A percentile compares a stretch with the other conserved stretches of the same genome.
These are phyloP conservation scores for Penicillium sp. DNA, from an alignment of 2,329 filamentous ascomycete genomes.

Conservation along the genomic window DNA sequence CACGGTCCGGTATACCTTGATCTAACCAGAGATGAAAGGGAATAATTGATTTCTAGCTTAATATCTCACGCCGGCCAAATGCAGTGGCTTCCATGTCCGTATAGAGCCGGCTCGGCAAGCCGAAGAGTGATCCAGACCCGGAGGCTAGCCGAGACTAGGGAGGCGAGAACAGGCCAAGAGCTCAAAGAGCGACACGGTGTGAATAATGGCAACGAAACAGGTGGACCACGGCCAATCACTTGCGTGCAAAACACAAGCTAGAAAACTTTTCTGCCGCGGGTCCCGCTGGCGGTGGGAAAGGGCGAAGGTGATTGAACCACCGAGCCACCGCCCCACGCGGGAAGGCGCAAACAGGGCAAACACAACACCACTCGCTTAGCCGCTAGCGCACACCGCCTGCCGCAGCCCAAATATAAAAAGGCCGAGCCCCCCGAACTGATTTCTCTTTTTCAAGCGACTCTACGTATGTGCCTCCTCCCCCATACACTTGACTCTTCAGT, in stretches of 20 bases:
- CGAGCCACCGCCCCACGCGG: neutral
- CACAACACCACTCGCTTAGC: slow-evolving; percentile 28
- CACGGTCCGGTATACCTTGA: too few species aligned
- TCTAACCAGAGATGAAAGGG: too few species aligned
- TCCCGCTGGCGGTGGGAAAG: neutral
- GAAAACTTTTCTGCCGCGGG: slow-evolving; percentile 5
- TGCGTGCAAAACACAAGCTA: neutral
- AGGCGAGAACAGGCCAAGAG: neutral
- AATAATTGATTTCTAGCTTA: too few species aligned
- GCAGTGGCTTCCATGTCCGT: too few species aligned
- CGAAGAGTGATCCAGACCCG: neutral
- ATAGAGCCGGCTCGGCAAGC: neutral
- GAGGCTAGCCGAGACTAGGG: neutral
- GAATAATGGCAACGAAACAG: slow-evolving; percentile 1
- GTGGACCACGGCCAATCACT: neutral
- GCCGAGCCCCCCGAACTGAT: slow-evolving; percentile 19
- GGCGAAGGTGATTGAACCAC: neutral
- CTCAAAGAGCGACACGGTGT: slow-evolving; percentile 1
- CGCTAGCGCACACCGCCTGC: slow-evolving; percentile 16
- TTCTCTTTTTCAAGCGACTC: slow-evolving; percentile 44
- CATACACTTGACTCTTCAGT: slow-evolving; percentile 1
- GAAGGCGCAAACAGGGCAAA: slow-evolving; percentile 10
- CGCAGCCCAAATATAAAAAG: slow-evolving; percentile 29
- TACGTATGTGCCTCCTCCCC: slow-evolving; percentile 37
- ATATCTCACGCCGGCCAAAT: too few species aligned